phyloP scores from a whole-genome alignment of 192 early-diverging fungal species.

The Backusella psychrophila region DNA sequence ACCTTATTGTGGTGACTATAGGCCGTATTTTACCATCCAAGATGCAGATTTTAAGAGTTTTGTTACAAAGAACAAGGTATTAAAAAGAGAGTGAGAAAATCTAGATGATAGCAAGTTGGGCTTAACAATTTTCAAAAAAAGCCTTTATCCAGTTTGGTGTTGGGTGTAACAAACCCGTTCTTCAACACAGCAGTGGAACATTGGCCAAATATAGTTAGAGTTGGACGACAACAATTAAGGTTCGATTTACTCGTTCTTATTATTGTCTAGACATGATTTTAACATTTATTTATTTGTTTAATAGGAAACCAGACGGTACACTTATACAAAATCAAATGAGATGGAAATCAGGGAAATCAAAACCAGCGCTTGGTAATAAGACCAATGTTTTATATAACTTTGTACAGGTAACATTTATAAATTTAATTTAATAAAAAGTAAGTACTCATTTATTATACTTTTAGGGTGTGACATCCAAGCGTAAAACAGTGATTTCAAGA shows the following conservation, averaged over 20 bases:
- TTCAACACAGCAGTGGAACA: constrained; percentile 87
- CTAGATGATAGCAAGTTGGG: not conserved
- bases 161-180: constrained; percentile 95
- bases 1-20: constrained; percentile 93
- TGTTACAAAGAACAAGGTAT: constrained; percentile 52
- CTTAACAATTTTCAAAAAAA: constrained; percentile 7
- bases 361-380: constrained; percentile 38
- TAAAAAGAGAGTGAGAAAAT: not conserved
- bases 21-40: constrained; percentile 97
- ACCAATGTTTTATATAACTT: constrained; percentile 43
- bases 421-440: not conserved
- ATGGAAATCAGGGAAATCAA: constrained; percentile 3
- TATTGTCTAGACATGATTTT: constrained; percentile 25
- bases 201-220: constrained; percentile 87
- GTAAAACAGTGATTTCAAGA: constrained; percentile 77
- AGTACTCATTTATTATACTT: not conserved
- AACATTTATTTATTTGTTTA: not conserved
- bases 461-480: constrained; percentile 63
- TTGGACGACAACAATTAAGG: constrained; percentile 44
- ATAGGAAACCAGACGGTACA: constrained; percentile 37
- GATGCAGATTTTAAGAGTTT: constrained; percentile 86
- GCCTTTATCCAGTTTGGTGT: constrained; percentile 73
- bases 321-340: constrained; percentile 16
- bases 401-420: constrained; percentile 38
- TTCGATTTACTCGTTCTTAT: constrained; percentile 16